Base-by-base conservation (phyloP, 768 basidiomycete genomes). In the Lyophyllum semitale region DNA sequence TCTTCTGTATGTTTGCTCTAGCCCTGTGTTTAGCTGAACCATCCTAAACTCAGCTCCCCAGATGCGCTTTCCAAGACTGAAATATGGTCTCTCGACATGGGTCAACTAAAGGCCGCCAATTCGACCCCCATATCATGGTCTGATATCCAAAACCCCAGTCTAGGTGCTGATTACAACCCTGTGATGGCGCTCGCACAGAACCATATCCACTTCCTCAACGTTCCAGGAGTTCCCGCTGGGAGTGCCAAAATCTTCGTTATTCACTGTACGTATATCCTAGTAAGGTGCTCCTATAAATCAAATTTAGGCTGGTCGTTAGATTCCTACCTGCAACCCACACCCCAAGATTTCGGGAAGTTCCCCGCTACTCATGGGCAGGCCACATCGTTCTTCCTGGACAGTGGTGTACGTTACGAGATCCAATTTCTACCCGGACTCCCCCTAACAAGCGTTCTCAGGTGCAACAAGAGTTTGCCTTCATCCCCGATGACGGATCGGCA, bases 101-200 rank as follows among this genome's bases (percentile, higher is more conserved):
- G 73, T 23, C 61, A 73, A 13, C 75, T 92, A 54, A 88, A 79
- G 43, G 71, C 80, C 4, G 88, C 92, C 3, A 82, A 82, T 45
- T 71, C 77, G 32, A 75, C 74, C 2, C 65, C 87, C 2, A 59
- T 92, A 13, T 63, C 77, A 1, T 97, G 95, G 95, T 65, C 64
- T 7, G 79, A 83, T 35, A 83, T 85, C 15, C 77, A 82, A 59
- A 72, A 77, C 44, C 73, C 84, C 0, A 80, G 80, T 22, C 87
- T 88, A 64, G 72, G 77, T 25, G n/a, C n/a, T n/a, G 78, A 71
- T 51, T 93, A 93, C 68, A 68, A 82, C 32, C 88, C 89, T 15
- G 84, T 88, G 55, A 86, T 91, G 81, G 91, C 88, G 0, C 76
- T 92, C 33, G 91, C 92, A 9, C 85, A 91, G 63, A 95, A 95